phyloP scores from a whole-genome alignment of 306 rosid species.

The Vicia faba region DNA sequence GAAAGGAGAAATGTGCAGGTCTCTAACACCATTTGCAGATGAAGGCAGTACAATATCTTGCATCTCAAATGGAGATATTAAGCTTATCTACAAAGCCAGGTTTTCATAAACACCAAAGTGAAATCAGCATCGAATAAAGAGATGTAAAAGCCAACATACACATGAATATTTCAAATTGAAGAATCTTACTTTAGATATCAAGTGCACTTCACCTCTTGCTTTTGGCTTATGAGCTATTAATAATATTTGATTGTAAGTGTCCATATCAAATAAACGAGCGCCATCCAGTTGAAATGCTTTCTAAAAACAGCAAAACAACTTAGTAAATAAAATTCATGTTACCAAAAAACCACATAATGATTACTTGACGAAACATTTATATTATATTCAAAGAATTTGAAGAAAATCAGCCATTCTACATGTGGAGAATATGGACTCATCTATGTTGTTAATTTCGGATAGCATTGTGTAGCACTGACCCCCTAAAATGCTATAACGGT shows the following conservation, averaged over 20 bases:
- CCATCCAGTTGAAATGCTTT: constrained; percentile 61
- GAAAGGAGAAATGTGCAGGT: constrained; percentile 68
- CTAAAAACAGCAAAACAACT: constrained; percentile 48
- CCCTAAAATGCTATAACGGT: too few relatives aligned
- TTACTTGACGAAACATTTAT: constrained; percentile 5
- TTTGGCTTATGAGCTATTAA: constrained; percentile 70
- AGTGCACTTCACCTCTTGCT: constrained; percentile 50
- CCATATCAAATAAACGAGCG: constrained; percentile 71
- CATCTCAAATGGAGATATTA: constrained; percentile 75
- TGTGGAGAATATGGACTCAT: not conserved
- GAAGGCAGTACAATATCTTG: constrained; percentile 78
- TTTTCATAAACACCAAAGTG: constrained; percentile 28
- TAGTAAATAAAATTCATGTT: constrained; percentile 40
- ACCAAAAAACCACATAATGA: constrained; percentile 9
- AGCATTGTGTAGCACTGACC: too few relatives aligned
- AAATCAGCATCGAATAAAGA: constrained; percentile 24
- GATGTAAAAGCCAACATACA: constrained; percentile 29
- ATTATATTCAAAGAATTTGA: not conserved
- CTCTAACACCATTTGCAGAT: constrained; percentile 55
- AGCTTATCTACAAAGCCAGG: constrained; percentile 68
- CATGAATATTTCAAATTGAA: constrained; percentile 25
- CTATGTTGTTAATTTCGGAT: too few relatives aligned
- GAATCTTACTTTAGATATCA: constrained; percentile 70
- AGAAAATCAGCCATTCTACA: not conserved
- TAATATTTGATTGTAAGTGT: constrained; percentile 62